Base-by-base conservation (phyloP, 306 rosid genomes). In the Mucuna pruriens region DNA sequence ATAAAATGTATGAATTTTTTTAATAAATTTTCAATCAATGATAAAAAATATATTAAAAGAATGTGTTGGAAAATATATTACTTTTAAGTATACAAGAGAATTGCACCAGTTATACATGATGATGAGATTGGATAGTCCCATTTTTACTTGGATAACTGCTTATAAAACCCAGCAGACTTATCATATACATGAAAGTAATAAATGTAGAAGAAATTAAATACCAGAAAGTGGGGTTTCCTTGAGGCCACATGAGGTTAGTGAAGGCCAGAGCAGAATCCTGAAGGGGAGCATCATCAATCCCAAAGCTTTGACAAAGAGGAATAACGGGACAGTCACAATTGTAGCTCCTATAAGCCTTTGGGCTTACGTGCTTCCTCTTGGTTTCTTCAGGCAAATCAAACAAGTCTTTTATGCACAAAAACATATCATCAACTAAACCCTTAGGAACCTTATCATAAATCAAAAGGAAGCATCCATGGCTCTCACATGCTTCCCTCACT, bases 161-260 rank as follows among this genome's bases (percentile, higher is more conserved):
- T n/a, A n/a, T n/a, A n/a, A n/a, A n/a, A n/a, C n/a, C n/a, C n/a
- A n/a, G n/a, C n/a, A n/a, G n/a, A n/a, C n/a, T n/a, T n/a, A n/a
- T n/a, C n/a, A n/a, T 11, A 19, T 13, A 58, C 9, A 17, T 23
- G 31, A 29, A 44, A 33, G 0, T 51, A 16, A 68, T 36, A 26
- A 73, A 19, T 51, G 23, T n/a, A 12, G 1, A 51, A 51, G 60
- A 17, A 51, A 34, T 1, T n/a, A 84, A 16, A 16, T 33, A 90
- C 94, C 94, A 58, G 79, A 90, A 88, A 23, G 38, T 1, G 7
- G 85, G 82, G 80, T 87, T 87, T 38, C 87, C 92, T 34, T 84
- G 86, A 29, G 90, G 85, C 95, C 95, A 91, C 92, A 91, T 85
- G 86, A 89, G 87, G 82, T 68, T 49, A 45, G 91, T 82, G 88